A percentile compares a stretch with the other conserved stretches of the same genome.
Conservation (phyloP, 164 flowering plant species). For the Vitis vinifera region ASM3070453v1 NC_081810.1:21205501-21206000, state of each 20-base stretch:
- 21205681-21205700: background rate
- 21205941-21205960: conserved; percentile 34
- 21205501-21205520: conserved; percentile 28
- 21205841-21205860: conserved; percentile 16
- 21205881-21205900: conserved; percentile 36
- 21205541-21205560: conserved; percentile 23
- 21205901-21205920: conserved; percentile 22
- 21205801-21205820: conserved; percentile 29
- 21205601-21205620: background rate
- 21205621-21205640: too few relatives aligned
- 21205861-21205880: conserved; percentile 35
- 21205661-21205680: background rate
- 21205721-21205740: conserved; percentile 15
- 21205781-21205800: conserved; percentile 29
- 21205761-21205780: conserved; percentile 27
- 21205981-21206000: conserved; percentile 21
- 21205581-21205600: conserved; percentile 17
- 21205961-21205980: conserved; percentile 24
- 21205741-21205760: conserved; percentile 18
- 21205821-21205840: conserved; percentile 40
- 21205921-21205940: conserved; percentile 18
- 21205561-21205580: conserved; percentile 14
- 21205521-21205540: conserved; percentile 28
- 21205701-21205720: conserved; percentile 10
- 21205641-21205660: too few relatives aligned